Evolutionary conservation across 345 rosid species (phyloP).

Genomic region (Euphorbia tirucalli): DNA sequence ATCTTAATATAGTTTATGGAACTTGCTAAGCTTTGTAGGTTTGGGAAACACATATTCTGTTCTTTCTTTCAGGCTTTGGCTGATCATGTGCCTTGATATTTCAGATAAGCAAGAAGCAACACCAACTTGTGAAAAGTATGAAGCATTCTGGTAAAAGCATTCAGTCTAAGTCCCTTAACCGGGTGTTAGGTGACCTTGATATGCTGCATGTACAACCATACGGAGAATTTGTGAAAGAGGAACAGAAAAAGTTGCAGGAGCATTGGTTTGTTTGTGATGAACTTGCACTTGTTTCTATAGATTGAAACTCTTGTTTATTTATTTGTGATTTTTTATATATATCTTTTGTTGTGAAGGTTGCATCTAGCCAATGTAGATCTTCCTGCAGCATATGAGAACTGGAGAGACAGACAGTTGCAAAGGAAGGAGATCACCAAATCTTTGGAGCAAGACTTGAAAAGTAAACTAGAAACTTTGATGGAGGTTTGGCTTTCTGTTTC

Average conservation of each 20-base stretch:
- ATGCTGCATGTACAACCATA: slow-evolving; percentile 73
- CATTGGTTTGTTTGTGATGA: slow-evolving; percentile 65
- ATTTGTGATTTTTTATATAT: background rate
- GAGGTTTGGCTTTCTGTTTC: slow-evolving; percentile 46
- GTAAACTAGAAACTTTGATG: slow-evolving; percentile 30
- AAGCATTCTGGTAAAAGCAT: slow-evolving; percentile 81
- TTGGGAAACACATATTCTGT: background rate
- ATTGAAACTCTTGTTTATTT: background rate
- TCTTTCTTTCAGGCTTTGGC: slow-evolving; percentile 22
- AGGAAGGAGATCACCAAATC: slow-evolving; percentile 45
- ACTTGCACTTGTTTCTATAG: slow-evolving; percentile 19
- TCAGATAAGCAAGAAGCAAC: slow-evolving; percentile 97
- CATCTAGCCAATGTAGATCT: slow-evolving; percentile 61
- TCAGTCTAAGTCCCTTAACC: slow-evolving; percentile 63
- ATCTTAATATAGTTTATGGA: background rate
- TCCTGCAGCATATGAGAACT: slow-evolving; percentile 61
- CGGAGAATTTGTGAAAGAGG: slow-evolving; percentile 87
- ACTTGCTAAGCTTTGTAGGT: background rate
- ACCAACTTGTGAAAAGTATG: slow-evolving; percentile 79
- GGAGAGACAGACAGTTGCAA: slow-evolving; percentile 58
- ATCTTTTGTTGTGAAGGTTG: slow-evolving; percentile 48
- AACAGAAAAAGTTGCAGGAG: slow-evolving; percentile 66
- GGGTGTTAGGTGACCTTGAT: slow-evolving; percentile 68
- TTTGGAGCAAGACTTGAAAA: slow-evolving; percentile 61
- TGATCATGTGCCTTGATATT: slow-evolving; percentile 27